A percentile compares a stretch with the other conserved stretches of the same genome.
Evolutionary conservation across 768 basidiomycete genomes (phyloP).

Genomic region (Lactifluus echinatus): DNA sequence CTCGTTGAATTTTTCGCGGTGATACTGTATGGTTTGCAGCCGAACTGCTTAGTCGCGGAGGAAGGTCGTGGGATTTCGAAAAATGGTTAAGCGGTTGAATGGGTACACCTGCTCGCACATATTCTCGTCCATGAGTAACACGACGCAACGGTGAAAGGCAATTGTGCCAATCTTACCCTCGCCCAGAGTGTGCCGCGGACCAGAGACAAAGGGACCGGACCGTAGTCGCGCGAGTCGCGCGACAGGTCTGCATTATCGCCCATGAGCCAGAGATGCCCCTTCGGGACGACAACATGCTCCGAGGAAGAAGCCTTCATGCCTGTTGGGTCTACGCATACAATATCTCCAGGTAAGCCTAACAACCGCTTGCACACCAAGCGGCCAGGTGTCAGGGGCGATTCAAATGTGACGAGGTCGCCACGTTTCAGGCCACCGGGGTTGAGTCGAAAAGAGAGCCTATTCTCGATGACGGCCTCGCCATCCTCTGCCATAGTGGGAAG

Average conservation of each 20-base stretch:
- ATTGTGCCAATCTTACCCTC: constrained; percentile 40
- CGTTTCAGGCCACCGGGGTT: constrained; percentile 45
- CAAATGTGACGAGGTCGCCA: constrained; percentile 70
- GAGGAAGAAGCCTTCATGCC: constrained; percentile 51
- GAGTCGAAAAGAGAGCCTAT: constrained; percentile 45
- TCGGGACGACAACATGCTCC: constrained; percentile 72
- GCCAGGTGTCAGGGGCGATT: constrained; percentile 59
- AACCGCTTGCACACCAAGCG: constrained; percentile 81
- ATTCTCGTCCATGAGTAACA: constrained; percentile 1
- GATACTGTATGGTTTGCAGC: constrained; percentile 20
- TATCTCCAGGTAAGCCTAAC: constrained; percentile 83
- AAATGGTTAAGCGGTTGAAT: constrained; percentile 20
- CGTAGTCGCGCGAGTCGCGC: constrained; percentile 86
- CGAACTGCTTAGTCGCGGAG: constrained; percentile 23
- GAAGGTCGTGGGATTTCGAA: constrained; percentile 27
- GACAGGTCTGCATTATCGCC: constrained; percentile 85
- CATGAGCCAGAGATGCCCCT: constrained; percentile 81
- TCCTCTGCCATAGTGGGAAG: constrained; percentile 56
- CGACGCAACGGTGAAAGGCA: background rate
- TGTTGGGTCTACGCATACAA: constrained; percentile 82
- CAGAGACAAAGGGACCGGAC: constrained; percentile 78
- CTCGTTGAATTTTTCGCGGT: constrained; percentile 75
- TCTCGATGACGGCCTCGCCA: constrained; percentile 59
- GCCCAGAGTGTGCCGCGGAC: constrained; percentile 60
- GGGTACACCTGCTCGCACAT: constrained; percentile 27